Evolutionary conservation across 2,329 filamentous ascomycete species (phyloP), one percentile per base, ranked within the genome.

Genomic region (Ascochyta fabae): DNA sequence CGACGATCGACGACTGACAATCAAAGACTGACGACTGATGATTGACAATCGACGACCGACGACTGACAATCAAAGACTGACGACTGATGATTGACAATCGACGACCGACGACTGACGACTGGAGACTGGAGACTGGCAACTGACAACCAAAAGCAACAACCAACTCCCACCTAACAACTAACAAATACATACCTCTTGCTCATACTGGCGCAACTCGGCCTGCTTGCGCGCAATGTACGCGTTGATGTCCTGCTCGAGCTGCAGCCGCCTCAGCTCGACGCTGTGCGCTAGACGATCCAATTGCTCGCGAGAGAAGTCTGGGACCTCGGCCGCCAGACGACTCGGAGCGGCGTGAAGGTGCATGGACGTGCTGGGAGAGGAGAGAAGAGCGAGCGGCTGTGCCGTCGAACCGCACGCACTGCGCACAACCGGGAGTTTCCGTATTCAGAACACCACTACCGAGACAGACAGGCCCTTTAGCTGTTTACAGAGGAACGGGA

Each of bases 221-320:
- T 75, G 73, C 63, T 74, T 73, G 56, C 52, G 57, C 50, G 44
- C 52, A 51, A 74, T 73, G 57, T 75, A 75, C 42, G 61, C 61
- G 47, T 64, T 40, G 60, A 75, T 75, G 62, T 75, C 73, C 40
- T 54, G 52, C 64, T 75, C 70, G 56, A 75, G 72, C 61, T 70
- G 67, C 64, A 69, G 68, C 58, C 73, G 67, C 47, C 72, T 69
- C 41, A 60, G 60, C 64, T 75, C 72, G 54, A 75, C 64, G 59
- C 61, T 72, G 62, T 61, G 62, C 50, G 70, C 65, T 56, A 74
- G 61, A 56, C 44, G 48, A 52, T 71, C 68, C 61, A 75, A 65
- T 65, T 74, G 70, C 61, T 64, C 64, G 34, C 59, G 61, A 9
- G 64, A 58, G 59, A 70, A 68, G 67, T 66, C 71, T 58, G 69